These are phyloP conservation scores for Diaporthe citrichinensis DNA, from an alignment of 2,329 filamentous ascomycete genomes.

Conservation along the genomic window DNA sequence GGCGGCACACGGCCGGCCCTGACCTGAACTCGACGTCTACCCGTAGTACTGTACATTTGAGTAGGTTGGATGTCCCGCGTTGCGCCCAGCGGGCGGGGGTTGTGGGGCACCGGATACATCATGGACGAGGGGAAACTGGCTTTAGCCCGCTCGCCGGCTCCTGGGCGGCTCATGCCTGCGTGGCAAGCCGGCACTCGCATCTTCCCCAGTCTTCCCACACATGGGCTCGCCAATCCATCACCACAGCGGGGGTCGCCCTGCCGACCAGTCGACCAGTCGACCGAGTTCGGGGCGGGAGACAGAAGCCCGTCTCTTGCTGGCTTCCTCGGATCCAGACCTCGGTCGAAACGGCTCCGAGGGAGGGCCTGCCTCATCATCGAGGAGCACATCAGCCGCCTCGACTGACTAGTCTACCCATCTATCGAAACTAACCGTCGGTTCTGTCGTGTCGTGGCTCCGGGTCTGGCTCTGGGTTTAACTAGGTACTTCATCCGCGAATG, in stretches of 20 bases:
- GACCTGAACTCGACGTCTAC: background rate
- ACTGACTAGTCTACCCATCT: background rate
- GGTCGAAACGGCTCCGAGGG: conserved; percentile 22
- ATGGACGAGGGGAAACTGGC: conserved; percentile 5
- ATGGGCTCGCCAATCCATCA: conserved; percentile 1
- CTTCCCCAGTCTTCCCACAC: background rate
- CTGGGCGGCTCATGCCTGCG: background rate
- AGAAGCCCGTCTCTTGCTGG: background rate
- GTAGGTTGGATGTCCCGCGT: background rate
- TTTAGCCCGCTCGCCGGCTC: conserved; percentile 8
- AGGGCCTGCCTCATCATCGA: background rate
- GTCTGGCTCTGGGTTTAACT: background rate
- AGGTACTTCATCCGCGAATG: background rate
- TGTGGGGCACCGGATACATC: conserved; percentile 13
- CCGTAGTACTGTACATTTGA: background rate
- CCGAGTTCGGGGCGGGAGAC: background rate
- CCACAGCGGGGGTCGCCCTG: conserved; percentile 18
- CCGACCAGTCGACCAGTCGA: background rate
- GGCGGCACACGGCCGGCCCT: background rate
- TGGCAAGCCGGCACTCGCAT: conserved; percentile 22
- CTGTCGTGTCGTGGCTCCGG: background rate
- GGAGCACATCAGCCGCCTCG: background rate
- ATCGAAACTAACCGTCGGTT: background rate
- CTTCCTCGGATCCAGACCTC: background rate
- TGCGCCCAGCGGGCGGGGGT: background rate